Evolutionary conservation across 2,329 filamentous ascomycete genomes (phyloP), one percentile per base, ranked within the genome.

Genomic region (Fusarium sororula): DNA sequence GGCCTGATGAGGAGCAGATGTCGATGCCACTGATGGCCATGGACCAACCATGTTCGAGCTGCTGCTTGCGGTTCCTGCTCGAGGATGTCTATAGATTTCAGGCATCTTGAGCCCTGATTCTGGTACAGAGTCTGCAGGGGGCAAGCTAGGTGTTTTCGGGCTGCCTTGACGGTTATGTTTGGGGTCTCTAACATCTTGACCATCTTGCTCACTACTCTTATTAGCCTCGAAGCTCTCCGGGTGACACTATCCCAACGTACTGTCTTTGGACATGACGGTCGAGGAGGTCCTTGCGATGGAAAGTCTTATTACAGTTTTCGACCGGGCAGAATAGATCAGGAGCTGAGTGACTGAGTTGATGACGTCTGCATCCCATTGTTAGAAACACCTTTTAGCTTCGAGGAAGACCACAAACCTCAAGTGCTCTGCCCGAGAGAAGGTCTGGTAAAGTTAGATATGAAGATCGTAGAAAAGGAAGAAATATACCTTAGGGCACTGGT

Each of bases 351-450:
- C 88, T 90, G 44, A 90, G 80, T 79, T 91, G 87, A 79, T 91
- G 90, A 61, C 90, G 88, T 76, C 90, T 90, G 65, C 20, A 63
- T 59, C 18, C 18, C 42, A 48, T 45, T 67, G 77, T 81, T 75
- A 82, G 80, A 69, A 59, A 39, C 28, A 12, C 44, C 66, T 62
- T 35, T 45, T 18, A 30, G 51, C 61, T 37, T 20, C 18, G 26
- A 10, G 44, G 20, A 74, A 48, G 48, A 30, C 44, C 59, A 77
- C 82, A 71, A 79, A 91, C 89, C 88, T 88, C 47, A 91, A 81
- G 80, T 91, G 90, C 77, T 91, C 89, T 37, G 89, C 90, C 77
- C 90, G 84, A 18, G 89, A 90, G 70, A 91, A 91, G 5, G 87
- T 90, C 89, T 91, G 14, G 24, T 24, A 54, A 41, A 22, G 51